Evolutionary conservation across 768 basidiomycete genomes (phyloP).

Genomic region (Auricularia heimuer): DNA sequence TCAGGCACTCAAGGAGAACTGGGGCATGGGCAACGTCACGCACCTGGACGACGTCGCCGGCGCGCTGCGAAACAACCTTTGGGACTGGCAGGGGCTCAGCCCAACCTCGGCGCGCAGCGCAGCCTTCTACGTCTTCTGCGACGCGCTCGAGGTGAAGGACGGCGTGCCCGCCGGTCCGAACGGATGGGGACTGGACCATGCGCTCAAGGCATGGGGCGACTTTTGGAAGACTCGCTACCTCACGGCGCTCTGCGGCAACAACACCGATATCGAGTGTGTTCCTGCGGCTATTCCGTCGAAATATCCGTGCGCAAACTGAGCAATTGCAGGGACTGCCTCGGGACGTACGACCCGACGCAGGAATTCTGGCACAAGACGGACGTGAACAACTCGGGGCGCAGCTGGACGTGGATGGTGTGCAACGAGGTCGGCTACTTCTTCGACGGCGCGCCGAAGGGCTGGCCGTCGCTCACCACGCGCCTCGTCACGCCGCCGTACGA

Average conservation of each 20-base stretch:
- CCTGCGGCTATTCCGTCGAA: not conserved
- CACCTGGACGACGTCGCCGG: constrained; percentile 62
- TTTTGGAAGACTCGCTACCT: constrained; percentile 8
- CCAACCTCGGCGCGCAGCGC: constrained; percentile 36
- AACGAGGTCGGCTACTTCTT: constrained; percentile 54
- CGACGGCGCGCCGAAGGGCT: constrained; percentile 27
- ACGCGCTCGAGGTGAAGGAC: constrained; percentile 56
- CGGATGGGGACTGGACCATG: constrained; percentile 13
- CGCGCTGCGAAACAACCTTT: constrained; percentile 40
- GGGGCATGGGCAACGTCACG: constrained; percentile 45
- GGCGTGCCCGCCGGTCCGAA: constrained; percentile 31
- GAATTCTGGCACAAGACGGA: constrained; percentile 43
- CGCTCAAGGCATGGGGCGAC: constrained; percentile 12
- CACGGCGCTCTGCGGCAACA: constrained; percentile 42
- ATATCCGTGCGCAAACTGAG: not conserved
- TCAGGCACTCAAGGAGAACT: constrained; percentile 43
- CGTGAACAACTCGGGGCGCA: constrained; percentile 46
- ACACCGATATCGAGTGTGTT: constrained; percentile 37
- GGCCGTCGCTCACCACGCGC: constrained; percentile 39
- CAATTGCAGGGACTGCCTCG: constrained; percentile 28
- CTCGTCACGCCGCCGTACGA: constrained; percentile 47
- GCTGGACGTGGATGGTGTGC: constrained; percentile 73
- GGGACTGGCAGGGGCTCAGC: constrained; percentile 60
- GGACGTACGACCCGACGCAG: constrained; percentile 29
- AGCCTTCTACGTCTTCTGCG: constrained; percentile 52